These are phyloP conservation scores for Stenogyne calaminthoides DNA, from an alignment of 305 asterid genomes.

Conservation along the genomic window DNA sequence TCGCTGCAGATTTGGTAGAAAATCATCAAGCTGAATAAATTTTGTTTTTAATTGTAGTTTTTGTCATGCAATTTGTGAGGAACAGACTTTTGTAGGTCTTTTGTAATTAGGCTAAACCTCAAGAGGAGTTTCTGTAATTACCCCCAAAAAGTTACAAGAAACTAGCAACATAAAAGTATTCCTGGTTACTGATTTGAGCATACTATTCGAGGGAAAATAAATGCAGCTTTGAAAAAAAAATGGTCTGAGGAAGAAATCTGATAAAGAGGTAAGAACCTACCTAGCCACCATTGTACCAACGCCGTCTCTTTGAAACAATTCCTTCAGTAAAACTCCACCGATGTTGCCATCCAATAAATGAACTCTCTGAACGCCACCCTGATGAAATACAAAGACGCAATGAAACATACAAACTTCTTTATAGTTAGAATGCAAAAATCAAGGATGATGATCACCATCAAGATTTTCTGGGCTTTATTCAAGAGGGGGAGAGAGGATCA, in stretches of 20 bases:
- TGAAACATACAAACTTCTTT: neutral
- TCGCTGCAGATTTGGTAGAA: conserved; percentile 48
- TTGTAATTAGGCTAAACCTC: neutral
- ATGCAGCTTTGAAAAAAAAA: neutral
- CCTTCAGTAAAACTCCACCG: conserved; percentile 82
- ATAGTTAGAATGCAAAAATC: neutral
- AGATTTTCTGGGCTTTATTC: too few relatives aligned
- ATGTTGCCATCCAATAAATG: conserved; percentile 92
- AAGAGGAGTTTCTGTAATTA: neutral
- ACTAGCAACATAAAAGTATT: conserved; percentile 6
- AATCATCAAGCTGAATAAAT: conserved; percentile 10
- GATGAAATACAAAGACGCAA: conserved; percentile 32
- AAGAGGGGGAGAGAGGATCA: too few relatives aligned
- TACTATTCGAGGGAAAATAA: conserved; percentile 7
- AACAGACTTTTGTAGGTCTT: neutral
- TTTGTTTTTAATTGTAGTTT: neutral
- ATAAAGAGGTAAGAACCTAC: conserved; percentile 57
- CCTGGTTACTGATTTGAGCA: neutral
- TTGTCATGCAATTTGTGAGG: neutral
- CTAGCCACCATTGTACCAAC: conserved; percentile 96
- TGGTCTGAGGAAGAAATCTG: conserved; percentile 18
- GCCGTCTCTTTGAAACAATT: conserved; percentile 87
- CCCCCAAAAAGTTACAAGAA: neutral
- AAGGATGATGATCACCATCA: neutral
- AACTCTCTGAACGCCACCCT: conserved; percentile 98